Evolutionary conservation across 345 rosid genomes (phyloP).

Genomic region (Lepidium sativum): DNA sequence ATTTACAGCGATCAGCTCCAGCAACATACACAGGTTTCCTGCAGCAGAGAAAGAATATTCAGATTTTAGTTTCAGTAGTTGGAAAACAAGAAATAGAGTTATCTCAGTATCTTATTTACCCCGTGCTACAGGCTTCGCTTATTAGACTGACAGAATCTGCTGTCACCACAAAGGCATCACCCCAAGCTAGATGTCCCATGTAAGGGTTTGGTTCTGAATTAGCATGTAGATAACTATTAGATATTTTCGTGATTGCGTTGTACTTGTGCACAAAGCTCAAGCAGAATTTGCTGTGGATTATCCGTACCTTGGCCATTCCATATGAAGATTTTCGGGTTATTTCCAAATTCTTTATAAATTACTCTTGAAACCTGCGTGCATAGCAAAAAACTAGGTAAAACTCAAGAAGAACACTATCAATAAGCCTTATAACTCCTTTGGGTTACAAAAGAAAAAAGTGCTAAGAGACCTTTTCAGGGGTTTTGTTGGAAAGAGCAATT

Average conservation of each 20-base stretch:
- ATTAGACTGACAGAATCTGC: conserved; percentile 93
- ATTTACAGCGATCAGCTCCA: conserved; percentile 80
- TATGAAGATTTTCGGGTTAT: conserved; percentile 74
- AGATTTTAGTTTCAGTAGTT: background rate
- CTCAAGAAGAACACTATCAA: background rate
- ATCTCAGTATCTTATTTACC: conserved; percentile 41
- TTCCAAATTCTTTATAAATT: conserved; percentile 56
- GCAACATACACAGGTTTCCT: conserved; percentile 89
- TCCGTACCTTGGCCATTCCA: conserved; percentile 89
- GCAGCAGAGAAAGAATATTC: conserved; percentile 5
- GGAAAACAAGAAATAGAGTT: background rate
- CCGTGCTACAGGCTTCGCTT: conserved; percentile 97
- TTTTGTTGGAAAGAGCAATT: conserved; percentile 70
- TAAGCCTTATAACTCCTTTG: background rate
- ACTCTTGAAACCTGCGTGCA: conserved; percentile 51
- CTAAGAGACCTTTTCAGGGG: conserved; percentile 68
- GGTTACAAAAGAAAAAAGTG: background rate
- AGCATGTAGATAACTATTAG: conserved; percentile 16
- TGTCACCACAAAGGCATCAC: conserved; percentile 89
- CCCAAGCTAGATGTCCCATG: conserved; percentile 98
- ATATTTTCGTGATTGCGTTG: background rate
- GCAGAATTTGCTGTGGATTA: background rate
- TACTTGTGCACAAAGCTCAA: background rate
- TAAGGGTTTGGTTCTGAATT: conserved; percentile 79
- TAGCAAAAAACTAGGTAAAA: background rate